Percentiles rank a stretch among this genome's conserved stretches.
These are phyloP conservation scores for Aquilaria malaccensis DNA, from an alignment of 345 rosid species.

Conservation along the genomic window DNA sequence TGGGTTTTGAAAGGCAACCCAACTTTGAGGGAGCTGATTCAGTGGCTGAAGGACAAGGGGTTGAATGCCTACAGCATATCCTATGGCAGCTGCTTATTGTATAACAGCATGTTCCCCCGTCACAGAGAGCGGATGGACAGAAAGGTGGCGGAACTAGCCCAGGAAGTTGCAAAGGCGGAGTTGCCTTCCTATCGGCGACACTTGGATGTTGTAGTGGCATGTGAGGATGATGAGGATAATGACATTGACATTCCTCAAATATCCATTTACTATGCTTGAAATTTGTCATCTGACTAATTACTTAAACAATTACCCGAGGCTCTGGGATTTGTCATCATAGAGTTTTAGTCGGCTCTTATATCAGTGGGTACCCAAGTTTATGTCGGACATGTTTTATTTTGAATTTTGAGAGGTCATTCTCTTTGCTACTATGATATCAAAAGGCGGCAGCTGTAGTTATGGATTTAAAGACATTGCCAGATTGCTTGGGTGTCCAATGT, in stretches of 20 bases:
- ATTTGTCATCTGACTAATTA: neutral
- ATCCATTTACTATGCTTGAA: slow-evolving; percentile 65
- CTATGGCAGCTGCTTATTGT: slow-evolving; percentile 79
- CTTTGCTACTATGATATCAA: too few species aligned
- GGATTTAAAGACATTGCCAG: too few species aligned
- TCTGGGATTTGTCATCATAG: too few species aligned
- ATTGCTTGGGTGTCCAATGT: too few species aligned
- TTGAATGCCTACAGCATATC: slow-evolving; percentile 91
- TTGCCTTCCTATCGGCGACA: slow-evolving; percentile 64
- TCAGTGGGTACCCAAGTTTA: too few species aligned
- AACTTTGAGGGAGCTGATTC: slow-evolving; percentile 59
- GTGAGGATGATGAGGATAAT: slow-evolving; percentile 76
- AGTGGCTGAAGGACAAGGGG: slow-evolving; percentile 76
- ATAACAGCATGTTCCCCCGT: slow-evolving; percentile 77
- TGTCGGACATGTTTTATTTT: too few species aligned
- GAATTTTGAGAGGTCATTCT: too few species aligned
- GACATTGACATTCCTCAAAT: slow-evolving; percentile 88
- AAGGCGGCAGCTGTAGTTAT: too few species aligned
- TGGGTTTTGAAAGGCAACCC: slow-evolving; percentile 77
- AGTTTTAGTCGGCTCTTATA: too few species aligned
- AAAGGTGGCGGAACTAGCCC: slow-evolving; percentile 72
- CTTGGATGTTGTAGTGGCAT: slow-evolving; percentile 88
- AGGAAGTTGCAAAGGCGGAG: slow-evolving; percentile 81
- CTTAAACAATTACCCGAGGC: too few species aligned
- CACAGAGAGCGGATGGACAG: slow-evolving; percentile 81